phyloP scores from a whole-genome alignment of 305 asterid genomes.

The Fraxinus velutina region DNA sequence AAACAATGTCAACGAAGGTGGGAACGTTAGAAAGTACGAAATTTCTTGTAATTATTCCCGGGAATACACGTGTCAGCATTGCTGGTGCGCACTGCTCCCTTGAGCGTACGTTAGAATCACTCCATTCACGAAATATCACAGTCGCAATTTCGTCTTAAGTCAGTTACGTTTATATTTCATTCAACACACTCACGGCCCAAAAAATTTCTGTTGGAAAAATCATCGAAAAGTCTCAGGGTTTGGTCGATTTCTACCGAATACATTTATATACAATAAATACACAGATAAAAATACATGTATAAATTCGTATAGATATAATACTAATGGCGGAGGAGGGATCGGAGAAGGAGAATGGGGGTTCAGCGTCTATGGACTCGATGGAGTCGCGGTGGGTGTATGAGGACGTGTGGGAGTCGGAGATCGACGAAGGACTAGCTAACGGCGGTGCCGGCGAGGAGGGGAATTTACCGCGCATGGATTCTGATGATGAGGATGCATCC shows the following conservation, averaged over 20 bases:
- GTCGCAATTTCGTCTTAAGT: conserved; percentile 4
- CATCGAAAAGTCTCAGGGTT: conserved; percentile 2
- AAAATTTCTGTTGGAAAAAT: conserved; percentile 1
- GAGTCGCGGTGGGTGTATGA: conserved; percentile 99
- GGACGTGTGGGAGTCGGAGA: conserved; percentile 58
- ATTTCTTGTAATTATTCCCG: not conserved
- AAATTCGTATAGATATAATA: conserved; percentile 6
- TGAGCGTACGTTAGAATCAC: conserved; percentile 29
- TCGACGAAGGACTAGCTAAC: conserved; percentile 41
- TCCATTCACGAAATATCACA: not conserved
- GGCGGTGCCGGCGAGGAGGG: conserved; percentile 41
- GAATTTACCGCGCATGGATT: conserved; percentile 51
- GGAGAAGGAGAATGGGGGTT: conserved; percentile 64
- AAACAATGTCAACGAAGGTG: not conserved
- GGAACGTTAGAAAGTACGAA: not conserved
- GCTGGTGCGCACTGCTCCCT: conserved; percentile 30
- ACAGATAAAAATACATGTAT: not conserved
- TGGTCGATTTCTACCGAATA: conserved; percentile 21
- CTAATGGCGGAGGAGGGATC: conserved; percentile 76
- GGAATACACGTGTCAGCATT: not conserved
- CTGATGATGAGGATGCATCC: conserved; percentile 77
- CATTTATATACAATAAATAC: conserved; percentile 24
- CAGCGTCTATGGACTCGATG: conserved; percentile 71
- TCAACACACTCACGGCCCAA: conserved; percentile 2
- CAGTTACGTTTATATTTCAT: conserved; percentile 30